These are phyloP conservation scores for Fraxinus ornus DNA, from an alignment of 305 asterid species.

Conservation along the genomic window DNA sequence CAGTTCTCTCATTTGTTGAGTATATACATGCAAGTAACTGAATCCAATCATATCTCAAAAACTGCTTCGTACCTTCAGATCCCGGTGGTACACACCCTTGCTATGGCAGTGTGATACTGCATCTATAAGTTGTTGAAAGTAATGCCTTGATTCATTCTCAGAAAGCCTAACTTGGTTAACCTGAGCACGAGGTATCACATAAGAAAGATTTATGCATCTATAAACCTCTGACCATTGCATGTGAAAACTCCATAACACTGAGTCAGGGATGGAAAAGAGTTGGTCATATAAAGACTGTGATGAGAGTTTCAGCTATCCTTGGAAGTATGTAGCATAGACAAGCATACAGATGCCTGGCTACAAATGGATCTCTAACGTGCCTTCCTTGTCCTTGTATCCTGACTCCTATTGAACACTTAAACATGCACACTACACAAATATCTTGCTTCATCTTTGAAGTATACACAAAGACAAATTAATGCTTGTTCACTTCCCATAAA, in stretches of 20 bases:
- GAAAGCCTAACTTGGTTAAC: conserved; percentile 75
- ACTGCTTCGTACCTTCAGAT: conserved; percentile 64
- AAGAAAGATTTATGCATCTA: conserved; percentile 11
- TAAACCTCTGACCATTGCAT: not conserved
- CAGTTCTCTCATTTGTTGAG: not conserved
- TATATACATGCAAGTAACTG: not conserved
- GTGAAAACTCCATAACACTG: not conserved
- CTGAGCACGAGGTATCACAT: conserved; percentile 39
- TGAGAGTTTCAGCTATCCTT: not conserved
- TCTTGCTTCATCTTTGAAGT: conserved; percentile 6
- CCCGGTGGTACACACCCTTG: conserved; percentile 96
- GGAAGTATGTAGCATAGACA: not conserved
- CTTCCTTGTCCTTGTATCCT: not conserved
- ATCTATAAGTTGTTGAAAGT: conserved; percentile 95
- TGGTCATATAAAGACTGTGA: not conserved
- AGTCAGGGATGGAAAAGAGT: not conserved
- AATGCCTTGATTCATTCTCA: conserved; percentile 76
- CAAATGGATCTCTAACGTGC: conserved; percentile 11
- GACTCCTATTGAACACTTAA: not conserved
- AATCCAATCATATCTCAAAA: conserved; percentile 17
- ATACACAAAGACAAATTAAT: not conserved
- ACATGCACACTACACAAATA: not conserved
- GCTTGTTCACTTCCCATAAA: conserved; percentile 14
- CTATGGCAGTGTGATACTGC: conserved; percentile 87
- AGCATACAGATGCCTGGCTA: conserved; percentile 16